Evolutionary conservation across 2,329 filamentous ascomycete species (phyloP), one percentile per base, ranked within the genome.

Genomic region (Beauveria australis): DNA sequence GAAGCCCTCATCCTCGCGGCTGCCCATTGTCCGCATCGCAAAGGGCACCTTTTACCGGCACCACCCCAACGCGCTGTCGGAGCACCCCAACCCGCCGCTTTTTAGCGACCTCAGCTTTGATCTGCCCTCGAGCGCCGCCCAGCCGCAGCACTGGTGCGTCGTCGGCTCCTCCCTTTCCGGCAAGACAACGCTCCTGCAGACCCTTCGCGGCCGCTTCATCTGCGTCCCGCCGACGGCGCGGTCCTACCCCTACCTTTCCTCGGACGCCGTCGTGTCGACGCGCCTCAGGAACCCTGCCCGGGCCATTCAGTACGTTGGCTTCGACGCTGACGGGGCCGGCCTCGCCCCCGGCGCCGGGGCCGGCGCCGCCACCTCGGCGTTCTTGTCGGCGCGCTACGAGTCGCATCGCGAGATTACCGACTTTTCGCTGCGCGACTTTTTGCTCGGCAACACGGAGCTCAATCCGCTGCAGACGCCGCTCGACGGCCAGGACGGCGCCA

Each of bases 361-460:
- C 22, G 12, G 77, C n/a, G 79, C 79, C 6, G 79, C 79, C 6
- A 79, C 84, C n/a, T 89, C 89, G 22, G 87, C 91, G 5, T 97
- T 97, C 71, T 76, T 97, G 19, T 92, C 90, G 62, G 92, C 92
- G 18, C 82, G 94, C 44, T 99, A 97, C 72, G 94, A 99, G 78
- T 92, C 89, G 62, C 79, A 88, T 43, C 82, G 91, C 37, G 93
- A 97, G 74, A 87, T 86, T 59, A 95, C 89, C 1, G 94, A 97
- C 72, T 96, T 93, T 74, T 90, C 89, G 0, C 80, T 97, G 2
- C 75, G 81, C 56, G 87, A 96, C 73, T 97, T 91, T 70, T 75
- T 99, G 19, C 81, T 85, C 16, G 92, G 92, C 0, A 88, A 94
- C 68, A 95, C 88, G 3, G 84, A 92, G 63, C 78, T 97, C 62